Conservation (phyloP, 177 flowering plant species). For the Vitis hybrid region DNA sequence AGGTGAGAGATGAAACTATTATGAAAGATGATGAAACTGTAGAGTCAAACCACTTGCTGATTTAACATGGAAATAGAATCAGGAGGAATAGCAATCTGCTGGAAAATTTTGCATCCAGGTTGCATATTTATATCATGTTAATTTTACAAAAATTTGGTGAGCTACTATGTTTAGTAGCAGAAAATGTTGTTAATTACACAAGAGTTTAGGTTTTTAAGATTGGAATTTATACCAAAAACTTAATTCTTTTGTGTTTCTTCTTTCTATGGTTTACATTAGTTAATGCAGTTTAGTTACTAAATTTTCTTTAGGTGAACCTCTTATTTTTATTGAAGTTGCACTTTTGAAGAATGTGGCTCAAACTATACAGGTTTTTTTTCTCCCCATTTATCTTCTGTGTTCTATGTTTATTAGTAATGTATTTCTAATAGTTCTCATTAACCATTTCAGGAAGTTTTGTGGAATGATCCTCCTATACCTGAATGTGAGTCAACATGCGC, state of each 20-base stretch:
- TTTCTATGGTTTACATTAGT: background rate
- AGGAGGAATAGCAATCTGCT: no score
- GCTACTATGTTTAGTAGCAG: background rate
- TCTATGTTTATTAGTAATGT: background rate
- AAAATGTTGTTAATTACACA: background rate
- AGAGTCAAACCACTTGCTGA: no score
- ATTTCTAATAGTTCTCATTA: background rate
- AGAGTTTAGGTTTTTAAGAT: background rate
- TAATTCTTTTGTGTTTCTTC: background rate
- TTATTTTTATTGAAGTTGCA: constrained; percentile 95
- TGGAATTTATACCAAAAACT: background rate
- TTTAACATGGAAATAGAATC: no score
- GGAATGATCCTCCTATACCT: constrained; percentile 83
- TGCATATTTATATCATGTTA: background rate
- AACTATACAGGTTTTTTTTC: constrained; percentile 65
- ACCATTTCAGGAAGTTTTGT: constrained; percentile 72
- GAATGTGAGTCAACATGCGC: constrained; percentile 87
- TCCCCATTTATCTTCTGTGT: background rate
- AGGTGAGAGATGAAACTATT: no score
- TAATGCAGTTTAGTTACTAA: background rate
- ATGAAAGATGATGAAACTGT: no score
- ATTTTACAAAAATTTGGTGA: background rate
- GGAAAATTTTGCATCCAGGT: no score
- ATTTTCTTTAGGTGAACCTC: constrained; percentile 73
- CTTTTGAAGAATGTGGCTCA: constrained; percentile 77